Evolutionary conservation across 805 yeast genomes (phyloP), one percentile per base, ranked within the genome.

Genomic region (Dipodascopsis tothii): DNA sequence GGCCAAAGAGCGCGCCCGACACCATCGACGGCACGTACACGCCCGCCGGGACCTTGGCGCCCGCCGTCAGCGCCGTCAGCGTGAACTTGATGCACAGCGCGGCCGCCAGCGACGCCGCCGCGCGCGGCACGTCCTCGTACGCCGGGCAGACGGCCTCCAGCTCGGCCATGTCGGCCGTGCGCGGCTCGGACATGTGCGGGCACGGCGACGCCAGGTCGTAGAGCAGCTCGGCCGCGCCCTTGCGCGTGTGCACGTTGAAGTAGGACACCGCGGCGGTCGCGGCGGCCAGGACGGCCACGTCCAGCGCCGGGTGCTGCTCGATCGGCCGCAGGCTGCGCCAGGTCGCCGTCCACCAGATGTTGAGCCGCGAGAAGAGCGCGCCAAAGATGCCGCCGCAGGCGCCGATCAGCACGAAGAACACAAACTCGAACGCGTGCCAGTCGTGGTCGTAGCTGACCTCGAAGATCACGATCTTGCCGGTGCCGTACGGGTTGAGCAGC

Each of bases 1-100:
- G 56, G 2, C 81, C 81, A 60, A 73, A 76, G 22, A 78, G 59
- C 2, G 81, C 80, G 0, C 83, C 83, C 19, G 72, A 66, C 1
- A 74, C 77, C 82, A 77, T 77, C 1, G 79, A 71, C 3, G 83
- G 83, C 1, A 78, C 78, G 48, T 77, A 77, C 11, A 77, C 71
- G 3, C 82, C 82, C 36, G 75, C 69, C 1, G 82, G 82, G 2
- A 77, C 62, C 51, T 75, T 77, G 40, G 75, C 57, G 1, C 82
- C 82, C 58, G 75, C 74, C 0, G 81, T 74, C 11, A 76, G 58
- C 20, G 71, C 64, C 4, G 81, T 77, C 23, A 76, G 59, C 2
- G 67, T 44, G 1, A 70, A 48, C 48, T 75, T 76, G 37, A 72
- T 58, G 2, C 66, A 47, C 30, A 76, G 62, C 2, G 79, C 80